Evolutionary conservation across 2,329 filamentous ascomycete genomes (phyloP), one percentile per base, ranked within the genome.

Genomic region (Pseudogymnoascus sp.): DNA sequence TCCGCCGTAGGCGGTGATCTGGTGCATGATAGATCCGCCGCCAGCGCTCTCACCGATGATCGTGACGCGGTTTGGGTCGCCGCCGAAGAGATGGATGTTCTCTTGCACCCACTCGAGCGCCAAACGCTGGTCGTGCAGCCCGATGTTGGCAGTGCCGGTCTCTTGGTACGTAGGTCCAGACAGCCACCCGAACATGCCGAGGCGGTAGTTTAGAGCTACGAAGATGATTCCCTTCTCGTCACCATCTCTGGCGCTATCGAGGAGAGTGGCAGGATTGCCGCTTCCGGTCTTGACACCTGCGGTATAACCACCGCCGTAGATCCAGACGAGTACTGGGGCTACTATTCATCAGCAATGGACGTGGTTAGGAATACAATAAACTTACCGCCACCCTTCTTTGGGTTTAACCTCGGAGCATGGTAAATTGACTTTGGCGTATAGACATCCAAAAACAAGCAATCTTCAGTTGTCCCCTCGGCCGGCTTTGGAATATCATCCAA

Each of bases 51-150:
- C 73, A 5, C 81, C 81, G 17, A 82, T 75, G 13, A 83, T 74
- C 0, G 81, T 83, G 38, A 84, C 77, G 13, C 75, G 74, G 2
- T 75, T 70, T 2, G 77, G 72, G 68, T 85, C 79, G 11, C 83
- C 83, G 9, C 83, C 83, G 66, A 86, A 86, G 10, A 77, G 71
- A 67, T 79, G 73, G 62, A 85, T 83, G 65, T 83, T 74, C 42
- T 78, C 70, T 62, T 82, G 77, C 2, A 86, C 77, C 84, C 84
- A 87, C 67, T 84, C 75, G 7, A 87, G 72, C 23, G 82, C 82
- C 17, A 83, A 73, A 11, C 80, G 76, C 68, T 86, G 83, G 64
- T 85, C 82, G 61, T 78, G 74, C 0, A 84, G 72, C 2, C 77
- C 82, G 7, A 76, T 77, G 67, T 84, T 84, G 2, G 79, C 73